Conservation (phyloP, 768 basidiomycete genomes). For the Ramaria sp. region DNA sequence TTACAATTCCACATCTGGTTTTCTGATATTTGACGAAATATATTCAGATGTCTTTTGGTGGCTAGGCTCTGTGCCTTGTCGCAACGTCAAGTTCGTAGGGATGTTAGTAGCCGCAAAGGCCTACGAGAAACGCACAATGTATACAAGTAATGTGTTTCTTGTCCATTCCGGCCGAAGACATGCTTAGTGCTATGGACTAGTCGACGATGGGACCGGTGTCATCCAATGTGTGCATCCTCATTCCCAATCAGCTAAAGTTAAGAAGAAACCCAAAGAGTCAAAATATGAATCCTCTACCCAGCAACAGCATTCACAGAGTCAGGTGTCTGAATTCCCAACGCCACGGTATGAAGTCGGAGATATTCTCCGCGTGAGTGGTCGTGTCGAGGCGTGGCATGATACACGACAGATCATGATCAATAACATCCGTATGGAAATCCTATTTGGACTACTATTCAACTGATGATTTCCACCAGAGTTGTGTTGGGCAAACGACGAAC, state of each 20-base stretch:
- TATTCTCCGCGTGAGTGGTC: slow-evolving; percentile 37
- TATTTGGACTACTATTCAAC: neutral
- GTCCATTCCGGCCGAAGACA: neutral
- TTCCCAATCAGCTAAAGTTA: slow-evolving; percentile 16
- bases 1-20: neutral
- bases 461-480: neutral
- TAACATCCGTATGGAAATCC: slow-evolving; percentile 35
- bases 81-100: slow-evolving; percentile 50
- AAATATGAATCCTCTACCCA: slow-evolving; percentile 5
- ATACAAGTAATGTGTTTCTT: slow-evolving; percentile 38
- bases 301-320: slow-evolving; percentile 18
- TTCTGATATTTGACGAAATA: neutral
- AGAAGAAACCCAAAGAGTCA: slow-evolving; percentile 6
- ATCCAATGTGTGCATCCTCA: slow-evolving; percentile 53
- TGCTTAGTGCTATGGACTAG: slow-evolving; percentile 24
- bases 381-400: slow-evolving; percentile 28
- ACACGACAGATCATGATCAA: slow-evolving; percentile 38
- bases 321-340: slow-evolving; percentile 22
- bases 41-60: slow-evolving; percentile 8
- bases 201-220: slow-evolving; percentile 69
- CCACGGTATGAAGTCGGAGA: slow-evolving; percentile 27
- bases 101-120: slow-evolving; percentile 52
- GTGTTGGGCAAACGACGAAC: slow-evolving; percentile 45
- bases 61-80: slow-evolving; percentile 59
- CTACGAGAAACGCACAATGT: slow-evolving; percentile 50